These are phyloP conservation scores for Tetratostichococcus sp. DNA, from an alignment of 139 green algal genomes.

Conservation along the genomic window DNA sequence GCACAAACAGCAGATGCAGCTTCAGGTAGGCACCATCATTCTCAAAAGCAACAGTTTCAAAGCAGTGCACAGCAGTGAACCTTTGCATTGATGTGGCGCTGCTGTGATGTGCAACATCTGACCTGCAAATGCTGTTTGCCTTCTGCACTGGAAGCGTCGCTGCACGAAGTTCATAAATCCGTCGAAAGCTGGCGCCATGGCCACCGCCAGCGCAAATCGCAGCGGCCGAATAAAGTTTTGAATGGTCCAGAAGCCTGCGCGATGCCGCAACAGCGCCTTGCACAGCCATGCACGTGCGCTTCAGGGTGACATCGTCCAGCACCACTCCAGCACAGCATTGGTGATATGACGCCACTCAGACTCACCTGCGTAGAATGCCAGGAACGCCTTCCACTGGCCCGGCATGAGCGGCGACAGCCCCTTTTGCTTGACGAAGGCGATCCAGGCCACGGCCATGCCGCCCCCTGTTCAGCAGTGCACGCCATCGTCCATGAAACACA, in stretches of 20 bases:
- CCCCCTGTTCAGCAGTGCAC: too few species aligned
- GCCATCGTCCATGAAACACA: background rate
- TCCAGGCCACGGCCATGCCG: conserved; percentile 38
- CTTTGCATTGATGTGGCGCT: too few species aligned
- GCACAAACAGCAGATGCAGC: too few species aligned
- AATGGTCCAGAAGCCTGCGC: conserved; percentile 8
- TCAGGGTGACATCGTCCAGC: too few species aligned
- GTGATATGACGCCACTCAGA: background rate
- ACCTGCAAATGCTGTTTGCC: conserved; percentile 30
- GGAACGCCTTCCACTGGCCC: conserved; percentile 50
- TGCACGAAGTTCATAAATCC: conserved; percentile 33
- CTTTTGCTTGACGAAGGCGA: conserved; percentile 41
- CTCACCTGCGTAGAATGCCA: conserved; percentile 45
- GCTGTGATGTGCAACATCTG: too few species aligned
- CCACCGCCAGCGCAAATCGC: conserved; percentile 44
- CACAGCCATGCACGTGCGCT: too few species aligned
- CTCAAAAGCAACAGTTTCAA: too few species aligned
- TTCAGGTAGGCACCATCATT: too few species aligned
- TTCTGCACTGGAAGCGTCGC: conserved; percentile 14
- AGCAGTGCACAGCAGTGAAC: too few species aligned
- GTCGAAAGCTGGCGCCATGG: conserved; percentile 55
- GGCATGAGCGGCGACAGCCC: conserved; percentile 31
- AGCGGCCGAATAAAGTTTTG: conserved; percentile 59
- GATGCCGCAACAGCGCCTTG: too few species aligned
- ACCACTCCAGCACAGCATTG: too few species aligned